Base-by-base conservation (phyloP, 768 basidiomycete genomes). In the Gymnopilus dilepis region DNA sequence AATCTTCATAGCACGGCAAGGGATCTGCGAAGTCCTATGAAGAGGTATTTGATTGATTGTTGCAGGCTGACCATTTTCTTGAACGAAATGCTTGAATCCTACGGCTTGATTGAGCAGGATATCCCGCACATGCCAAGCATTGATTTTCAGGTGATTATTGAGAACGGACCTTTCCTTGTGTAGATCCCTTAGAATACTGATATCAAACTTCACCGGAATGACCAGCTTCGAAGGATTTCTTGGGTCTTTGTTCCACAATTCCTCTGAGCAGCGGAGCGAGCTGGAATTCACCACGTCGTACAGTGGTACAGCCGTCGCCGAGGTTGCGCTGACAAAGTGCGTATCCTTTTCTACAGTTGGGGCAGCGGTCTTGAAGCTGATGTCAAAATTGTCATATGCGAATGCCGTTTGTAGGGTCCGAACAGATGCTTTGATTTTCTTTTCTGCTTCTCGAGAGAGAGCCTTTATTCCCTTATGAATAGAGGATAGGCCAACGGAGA, bases 341-440 rank as follows among this genome's bases (percentile, higher is more conserved):
- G 61, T 37, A 4, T 15, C 17, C 9, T 63, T 65, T 45, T 70
- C 62, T 0, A 72, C 26, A 17, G 68, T 69, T n/a, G 67, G 65
- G 13, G 61, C 47, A 6, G 48, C 17, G 13, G 13, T 21, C 37
- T 67, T 65, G 15, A 74, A 45, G 40, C 72, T 57, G n/a, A 73
- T 60, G 51, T 74, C 68, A 59, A 72, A 67, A 47, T 73, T 74
- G 54, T 74, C 67, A 45, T 72, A 72, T 2, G 67, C 67, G 47
- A 64, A 70, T 1, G 40, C 45, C 3, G 56, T 51, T 2, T 52
- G 26, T 0, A 69, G n/a, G 6, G 69, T 65, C 28, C 63, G 59
- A 4, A 57, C 70, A 0, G 67, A 34, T 13, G 55, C 34, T 5
- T 30, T 37, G 11, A 69, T 42, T 12, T 2, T 41, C 8, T 34